phyloP scores from a whole-genome alignment of 1,284 basidiomycete species.

The Peniophora sp. region DNA sequence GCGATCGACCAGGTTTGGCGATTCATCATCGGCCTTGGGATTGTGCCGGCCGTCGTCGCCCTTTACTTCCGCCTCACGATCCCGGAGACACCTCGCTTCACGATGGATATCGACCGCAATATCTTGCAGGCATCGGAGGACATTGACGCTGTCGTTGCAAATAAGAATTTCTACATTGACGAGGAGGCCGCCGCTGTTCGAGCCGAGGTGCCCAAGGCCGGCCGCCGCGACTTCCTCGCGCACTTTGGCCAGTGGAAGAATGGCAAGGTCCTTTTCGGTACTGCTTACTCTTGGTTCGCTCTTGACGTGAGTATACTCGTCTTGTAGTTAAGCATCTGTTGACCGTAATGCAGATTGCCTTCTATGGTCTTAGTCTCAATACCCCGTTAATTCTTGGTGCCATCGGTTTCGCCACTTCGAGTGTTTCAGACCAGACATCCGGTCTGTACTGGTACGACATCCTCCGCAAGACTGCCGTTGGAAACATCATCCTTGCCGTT shows the following conservation, averaged over 20 bases:
- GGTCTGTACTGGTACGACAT: slow-evolving; percentile 32
- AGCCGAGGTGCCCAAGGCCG: slow-evolving; percentile 55
- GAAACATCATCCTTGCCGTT: slow-evolving; percentile 63
- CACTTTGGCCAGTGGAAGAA: slow-evolving; percentile 60
- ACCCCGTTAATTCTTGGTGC: slow-evolving; percentile 56
- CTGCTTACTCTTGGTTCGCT: slow-evolving; percentile 69
- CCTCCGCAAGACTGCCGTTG: slow-evolving; percentile 47
- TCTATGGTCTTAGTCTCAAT: slow-evolving; percentile 83
- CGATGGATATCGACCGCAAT: slow-evolving; percentile 85
- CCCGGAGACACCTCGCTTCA: slow-evolving; percentile 79
- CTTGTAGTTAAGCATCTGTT: slow-evolving; percentile 9
- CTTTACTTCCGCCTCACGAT: slow-evolving; percentile 76
- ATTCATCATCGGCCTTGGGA: slow-evolving; percentile 64
- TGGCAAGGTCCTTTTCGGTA: slow-evolving; percentile 55
- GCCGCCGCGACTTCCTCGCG: slow-evolving; percentile 49
- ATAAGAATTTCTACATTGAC: slow-evolving; percentile 44
- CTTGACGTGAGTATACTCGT: slow-evolving; percentile 43
- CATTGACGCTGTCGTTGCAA: slow-evolving; percentile 56
- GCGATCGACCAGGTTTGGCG: slow-evolving; percentile 61
- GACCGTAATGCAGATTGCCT: slow-evolving; percentile 53
- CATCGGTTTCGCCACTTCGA: slow-evolving; percentile 48
- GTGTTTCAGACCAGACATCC: slow-evolving; percentile 16
- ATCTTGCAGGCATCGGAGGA: slow-evolving; percentile 65
- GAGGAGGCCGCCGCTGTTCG: slow-evolving; percentile 49
- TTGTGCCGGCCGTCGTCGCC: slow-evolving; percentile 57